Percentiles rank a stretch among this genome's conserved stretches.
These are phyloP conservation scores for Ogataea pini DNA, from an alignment of 805 yeast species.

Conservation along the genomic window DNA sequence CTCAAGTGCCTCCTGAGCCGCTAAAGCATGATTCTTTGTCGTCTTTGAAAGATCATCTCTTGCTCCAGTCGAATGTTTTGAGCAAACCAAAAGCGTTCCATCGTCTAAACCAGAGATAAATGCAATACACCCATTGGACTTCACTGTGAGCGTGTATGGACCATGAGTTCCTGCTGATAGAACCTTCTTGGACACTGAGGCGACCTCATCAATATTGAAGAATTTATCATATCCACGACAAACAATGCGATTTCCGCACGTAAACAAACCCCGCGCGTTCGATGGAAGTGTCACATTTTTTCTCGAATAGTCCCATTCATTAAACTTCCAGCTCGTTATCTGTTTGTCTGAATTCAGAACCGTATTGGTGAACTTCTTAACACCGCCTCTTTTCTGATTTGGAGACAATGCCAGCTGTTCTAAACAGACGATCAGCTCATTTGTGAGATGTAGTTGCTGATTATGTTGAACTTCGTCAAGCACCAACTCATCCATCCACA, in stretches of 20 bases:
- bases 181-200: conserved; percentile 49
- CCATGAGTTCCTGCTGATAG: conserved; percentile 57
- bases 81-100: conserved; percentile 82
- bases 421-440: conserved; percentile 15
- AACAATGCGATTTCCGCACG: conserved; percentile 47
- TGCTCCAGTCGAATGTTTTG: conserved; percentile 84
- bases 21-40: conserved; percentile 69
- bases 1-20: conserved; percentile 62
- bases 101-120: conserved; percentile 74
- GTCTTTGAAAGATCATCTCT: conserved; percentile 38
- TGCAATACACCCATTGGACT: conserved; percentile 93
- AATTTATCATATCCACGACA: conserved; percentile 94
- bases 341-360: conserved; percentile 24
- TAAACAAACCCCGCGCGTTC: conserved; percentile 84
- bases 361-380: conserved; percentile 25
- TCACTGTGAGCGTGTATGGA: conserved; percentile 77
- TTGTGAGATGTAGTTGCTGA: conserved; percentile 8
- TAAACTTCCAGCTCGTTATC: conserved; percentile 69
- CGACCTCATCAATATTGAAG: conserved; percentile 74
- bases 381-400: conserved; percentile 27
- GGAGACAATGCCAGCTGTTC: conserved; percentile 14
- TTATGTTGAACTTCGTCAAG: not conserved
- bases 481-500: conserved; percentile 2
- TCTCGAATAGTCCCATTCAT: conserved; percentile 83
- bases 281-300: conserved; percentile 59